A percentile compares a stretch with the other conserved stretches of the same genome.
phyloP scores from a whole-genome alignment of 192 early-diverging fungal species.

The Linnemannia schmuckeri region DNA sequence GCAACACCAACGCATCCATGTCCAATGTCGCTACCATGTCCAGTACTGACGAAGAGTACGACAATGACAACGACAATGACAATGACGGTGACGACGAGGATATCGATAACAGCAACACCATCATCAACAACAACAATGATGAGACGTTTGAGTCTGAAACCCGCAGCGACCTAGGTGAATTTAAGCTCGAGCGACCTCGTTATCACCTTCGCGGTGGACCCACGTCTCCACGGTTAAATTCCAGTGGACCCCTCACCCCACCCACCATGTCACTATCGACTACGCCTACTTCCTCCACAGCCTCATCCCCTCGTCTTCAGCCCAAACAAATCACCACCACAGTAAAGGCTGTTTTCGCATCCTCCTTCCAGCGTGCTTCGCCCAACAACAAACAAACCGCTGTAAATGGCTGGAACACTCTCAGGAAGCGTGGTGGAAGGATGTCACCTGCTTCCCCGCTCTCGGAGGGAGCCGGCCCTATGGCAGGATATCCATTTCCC shows the following conservation, averaged over 20 bases:
- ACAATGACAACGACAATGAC: neutral
- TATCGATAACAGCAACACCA: neutral
- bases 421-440: neutral
- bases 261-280: neutral
- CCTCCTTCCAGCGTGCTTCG: constrained; percentile 12
- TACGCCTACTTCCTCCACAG: neutral
- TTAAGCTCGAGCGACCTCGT: neutral
- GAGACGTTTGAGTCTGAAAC: neutral
- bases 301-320: neutral
- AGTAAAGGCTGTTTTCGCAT: constrained; percentile 8
- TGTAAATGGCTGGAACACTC: constrained; percentile 1
- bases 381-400: constrained; percentile 4
- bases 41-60: neutral
- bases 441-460: constrained; percentile 23
- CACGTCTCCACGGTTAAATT: neutral
- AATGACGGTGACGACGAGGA: constrained; percentile 2
- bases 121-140: neutral
- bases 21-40: neutral
- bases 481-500: constrained; percentile 29
- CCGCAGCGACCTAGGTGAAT: neutral
- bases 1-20: constrained; percentile 6
- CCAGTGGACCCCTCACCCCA: constrained; percentile 12
- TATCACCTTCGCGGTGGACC: neutral
- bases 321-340: constrained; percentile 7
- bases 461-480: neutral